Base-by-base conservation (phyloP, 371 early-diverging fungal genomes). In the Umbelopsis sp. region DNA sequence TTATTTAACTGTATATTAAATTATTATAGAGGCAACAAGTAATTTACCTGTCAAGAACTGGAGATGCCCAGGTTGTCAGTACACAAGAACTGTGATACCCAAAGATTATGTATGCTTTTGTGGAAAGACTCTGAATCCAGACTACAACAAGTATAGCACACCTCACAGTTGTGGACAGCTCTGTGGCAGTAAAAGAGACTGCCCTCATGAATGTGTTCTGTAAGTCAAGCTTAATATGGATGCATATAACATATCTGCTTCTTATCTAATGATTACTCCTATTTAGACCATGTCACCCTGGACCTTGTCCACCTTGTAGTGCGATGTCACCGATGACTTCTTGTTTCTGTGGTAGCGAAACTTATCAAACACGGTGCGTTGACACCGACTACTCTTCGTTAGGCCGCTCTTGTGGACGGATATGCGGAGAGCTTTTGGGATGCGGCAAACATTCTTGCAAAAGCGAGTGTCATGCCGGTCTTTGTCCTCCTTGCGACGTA, bases 21-120 rank as follows among this genome's bases (percentile, higher is more conserved):
- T 29, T 3, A 29, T 29, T 3, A 18, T n/a, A 64, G 64, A 64
- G 14, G 22, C 64, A 22, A 41, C 64, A 8, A 63, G 74, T 63
- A 68, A 64, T 20, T 65, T 69, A 9, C 69, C 71, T 25, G 67
- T 66, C 41, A 64, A 67, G 12, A 72, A 79, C 29, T 97, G 97
- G 97, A 84, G 97, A 57, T 97, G 98, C 73, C 98, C 98, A 10
- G 97, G 97, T 7, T 97, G 98, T 77, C 97, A 96, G 73, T 82
- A 87, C 66, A 84, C 77, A n/a, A 85, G 83, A 32, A 80, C 82
- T 0, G 86, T 80, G 6, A 73, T 89, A 24, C 96, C 96, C 0
- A 70, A 78, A 38, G 87, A 90, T 41, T 93, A 95, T 65, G 68
- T 79, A 12, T 97, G 98, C 80, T 97, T 94, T 68, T 97, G 98